Conservation (phyloP, 331 rosid species). For the Malus hybrid region DNA sequence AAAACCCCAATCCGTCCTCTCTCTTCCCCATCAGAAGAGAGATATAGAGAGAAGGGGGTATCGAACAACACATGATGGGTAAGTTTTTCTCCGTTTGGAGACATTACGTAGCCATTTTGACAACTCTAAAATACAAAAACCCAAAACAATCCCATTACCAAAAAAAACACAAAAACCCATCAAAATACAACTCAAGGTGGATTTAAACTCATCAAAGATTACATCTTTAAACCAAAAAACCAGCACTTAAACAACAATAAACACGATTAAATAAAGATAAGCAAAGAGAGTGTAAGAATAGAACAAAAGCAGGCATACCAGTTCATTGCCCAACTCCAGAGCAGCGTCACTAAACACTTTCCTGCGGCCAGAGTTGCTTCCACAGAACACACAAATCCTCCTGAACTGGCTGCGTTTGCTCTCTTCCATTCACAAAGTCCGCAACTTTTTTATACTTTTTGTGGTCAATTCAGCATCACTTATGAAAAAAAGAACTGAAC, state of each 20-base stretch:
- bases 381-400: slow-evolving; percentile 85
- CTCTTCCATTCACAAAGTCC: slow-evolving; percentile 58
- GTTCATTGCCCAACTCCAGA: slow-evolving; percentile 80
- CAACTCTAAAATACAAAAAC: background rate
- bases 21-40: background rate
- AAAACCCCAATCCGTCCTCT: no score
- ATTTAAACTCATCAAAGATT: slow-evolving; percentile 4
- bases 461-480: slow-evolving; percentile 28
- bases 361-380: slow-evolving; percentile 84
- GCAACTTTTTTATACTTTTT: slow-evolving; percentile 7
- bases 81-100: background rate
- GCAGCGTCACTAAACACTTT: slow-evolving; percentile 80
- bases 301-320: slow-evolving; percentile 35
- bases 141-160: background rate
- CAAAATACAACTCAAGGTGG: slow-evolving; percentile 5
- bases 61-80: background rate
- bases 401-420: slow-evolving; percentile 55
- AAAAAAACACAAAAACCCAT: slow-evolving; percentile 14
- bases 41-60: background rate
- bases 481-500: slow-evolving; percentile 9
- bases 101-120: slow-evolving; percentile 3
- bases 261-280: background rate
- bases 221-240: background rate
- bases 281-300: background rate
- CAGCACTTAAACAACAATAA: background rate